Conservation (phyloP, 1,284 basidiomycete species). For the Sanghuangporus baumii region DNA sequence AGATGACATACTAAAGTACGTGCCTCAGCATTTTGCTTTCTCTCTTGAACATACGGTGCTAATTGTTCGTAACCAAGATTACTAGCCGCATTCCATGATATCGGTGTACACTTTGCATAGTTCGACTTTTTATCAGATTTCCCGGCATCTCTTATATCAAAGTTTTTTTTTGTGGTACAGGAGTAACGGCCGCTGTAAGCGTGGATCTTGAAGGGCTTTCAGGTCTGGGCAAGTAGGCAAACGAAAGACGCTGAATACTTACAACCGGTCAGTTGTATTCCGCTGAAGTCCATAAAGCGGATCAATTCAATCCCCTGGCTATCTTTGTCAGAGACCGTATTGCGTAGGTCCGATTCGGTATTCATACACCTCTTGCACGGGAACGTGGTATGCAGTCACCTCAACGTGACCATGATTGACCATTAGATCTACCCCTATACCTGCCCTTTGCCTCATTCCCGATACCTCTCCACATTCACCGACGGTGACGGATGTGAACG, state of each 20-base stretch:
- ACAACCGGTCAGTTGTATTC: no score
- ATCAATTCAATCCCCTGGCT: not conserved
- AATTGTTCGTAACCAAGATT: slow-evolving; percentile 36
- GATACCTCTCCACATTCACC: not conserved
- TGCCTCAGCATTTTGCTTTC: not conserved
- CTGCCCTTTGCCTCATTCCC: not conserved
- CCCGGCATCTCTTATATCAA: not conserved
- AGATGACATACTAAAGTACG: slow-evolving; percentile 76
- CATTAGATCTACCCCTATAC: slow-evolving; percentile 1
- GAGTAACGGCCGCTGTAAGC: no score
- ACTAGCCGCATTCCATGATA: slow-evolving; percentile 76
- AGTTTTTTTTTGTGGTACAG: no score
- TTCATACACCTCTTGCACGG: not conserved
- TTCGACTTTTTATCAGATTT: slow-evolving; percentile 5
- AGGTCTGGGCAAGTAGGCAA: no score
- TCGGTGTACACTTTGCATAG: slow-evolving; percentile 76
- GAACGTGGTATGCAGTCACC: not conserved
- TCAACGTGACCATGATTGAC: not conserved
- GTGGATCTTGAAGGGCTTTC: no score
- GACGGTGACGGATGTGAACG: not conserved
- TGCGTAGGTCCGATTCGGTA: not conserved
- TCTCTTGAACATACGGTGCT: not conserved
- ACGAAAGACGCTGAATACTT: no score
- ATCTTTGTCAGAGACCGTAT: not conserved
- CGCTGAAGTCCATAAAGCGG: no score